phyloP scores from a whole-genome alignment of 768 basidiomycete genomes.

The Dictyophora rubrovolvata region DNA sequence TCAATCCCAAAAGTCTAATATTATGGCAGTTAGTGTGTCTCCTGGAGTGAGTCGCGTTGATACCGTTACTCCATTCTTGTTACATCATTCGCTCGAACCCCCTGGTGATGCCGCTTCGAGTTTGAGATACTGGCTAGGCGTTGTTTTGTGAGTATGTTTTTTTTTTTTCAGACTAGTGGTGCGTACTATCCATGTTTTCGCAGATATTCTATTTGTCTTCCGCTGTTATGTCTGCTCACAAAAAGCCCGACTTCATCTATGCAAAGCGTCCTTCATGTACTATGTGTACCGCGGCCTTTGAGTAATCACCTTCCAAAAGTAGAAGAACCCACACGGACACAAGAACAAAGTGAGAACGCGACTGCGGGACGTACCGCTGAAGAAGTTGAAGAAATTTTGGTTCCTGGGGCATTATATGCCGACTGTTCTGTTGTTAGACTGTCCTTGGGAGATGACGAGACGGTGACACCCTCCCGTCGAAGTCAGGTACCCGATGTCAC shows the following conservation, averaged over 20 bases:
- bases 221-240: conserved; percentile 54
- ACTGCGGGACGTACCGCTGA: conserved; percentile 4
- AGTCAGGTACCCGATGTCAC: neutral
- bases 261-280: conserved; percentile 72
- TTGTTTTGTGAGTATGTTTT: conserved; percentile 34
- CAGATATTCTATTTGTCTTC: conserved; percentile 61
- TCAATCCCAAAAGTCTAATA: conserved; percentile 54
- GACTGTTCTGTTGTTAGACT: conserved; percentile 60
- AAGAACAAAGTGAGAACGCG: conserved; percentile 12
- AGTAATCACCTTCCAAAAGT: conserved; percentile 22
- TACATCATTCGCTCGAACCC: conserved; percentile 12
- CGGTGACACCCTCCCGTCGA: neutral
- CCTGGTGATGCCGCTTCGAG: conserved; percentile 30
- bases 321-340: conserved; percentile 15
- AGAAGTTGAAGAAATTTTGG: conserved; percentile 51
- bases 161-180: neutral
- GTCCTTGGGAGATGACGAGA: conserved; percentile 18
- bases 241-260: conserved; percentile 56
- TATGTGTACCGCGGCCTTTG: conserved; percentile 76
- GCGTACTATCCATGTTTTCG: neutral
- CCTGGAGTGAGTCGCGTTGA: conserved; percentile 70
- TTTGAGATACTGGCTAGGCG: conserved; percentile 13
- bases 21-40: conserved; percentile 61
- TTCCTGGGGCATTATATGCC: conserved; percentile 67
- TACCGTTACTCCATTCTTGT: conserved; percentile 41